These are phyloP conservation scores for Penicillium robsamsonii DNA, from an alignment of 495 filamentous ascomycete species.

Conservation along the genomic window DNA sequence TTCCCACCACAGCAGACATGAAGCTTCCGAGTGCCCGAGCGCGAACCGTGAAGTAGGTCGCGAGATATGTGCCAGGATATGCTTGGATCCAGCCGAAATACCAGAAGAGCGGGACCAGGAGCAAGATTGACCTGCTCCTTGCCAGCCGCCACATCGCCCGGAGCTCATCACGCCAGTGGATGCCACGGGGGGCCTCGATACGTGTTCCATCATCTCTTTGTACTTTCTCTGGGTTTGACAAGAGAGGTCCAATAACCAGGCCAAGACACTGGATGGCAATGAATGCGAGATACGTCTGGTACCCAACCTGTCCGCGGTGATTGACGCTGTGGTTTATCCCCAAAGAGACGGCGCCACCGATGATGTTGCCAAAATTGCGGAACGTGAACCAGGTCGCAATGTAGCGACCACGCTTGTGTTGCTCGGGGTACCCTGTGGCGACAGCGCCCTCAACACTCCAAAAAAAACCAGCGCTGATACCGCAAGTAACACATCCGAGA, in stretches of 20 bases:
- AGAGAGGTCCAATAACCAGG: slow-evolving; percentile 44
- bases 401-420: slow-evolving; percentile 52
- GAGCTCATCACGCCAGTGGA: slow-evolving; percentile 40
- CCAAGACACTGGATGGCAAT: slow-evolving; percentile 53
- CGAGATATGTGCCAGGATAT: slow-evolving; percentile 54
- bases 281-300: slow-evolving; percentile 50
- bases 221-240: slow-evolving; percentile 54
- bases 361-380: slow-evolving; percentile 52
- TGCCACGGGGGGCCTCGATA: slow-evolving; percentile 33
- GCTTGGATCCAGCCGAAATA: slow-evolving; percentile 54
- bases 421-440: slow-evolving; percentile 52
- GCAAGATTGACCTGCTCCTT: slow-evolving; percentile 46
- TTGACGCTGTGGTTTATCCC: slow-evolving; percentile 49
- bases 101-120: slow-evolving; percentile 51
- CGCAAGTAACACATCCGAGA: slow-evolving; percentile 52
- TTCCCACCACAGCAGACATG: slow-evolving; percentile 46
- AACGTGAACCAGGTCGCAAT: slow-evolving; percentile 56
- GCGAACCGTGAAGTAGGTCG: slow-evolving; percentile 57
- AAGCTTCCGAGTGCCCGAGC: slow-evolving; percentile 49
- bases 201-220: slow-evolving; percentile 46
- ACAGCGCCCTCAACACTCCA: slow-evolving; percentile 58
- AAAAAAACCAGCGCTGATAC: slow-evolving; percentile 51
- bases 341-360: slow-evolving; percentile 54
- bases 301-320: slow-evolving; percentile 50
- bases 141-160: slow-evolving; percentile 35